Conservation (phyloP, 1,139 yeast species). For the Magnusiomyces ingens region DNA sequence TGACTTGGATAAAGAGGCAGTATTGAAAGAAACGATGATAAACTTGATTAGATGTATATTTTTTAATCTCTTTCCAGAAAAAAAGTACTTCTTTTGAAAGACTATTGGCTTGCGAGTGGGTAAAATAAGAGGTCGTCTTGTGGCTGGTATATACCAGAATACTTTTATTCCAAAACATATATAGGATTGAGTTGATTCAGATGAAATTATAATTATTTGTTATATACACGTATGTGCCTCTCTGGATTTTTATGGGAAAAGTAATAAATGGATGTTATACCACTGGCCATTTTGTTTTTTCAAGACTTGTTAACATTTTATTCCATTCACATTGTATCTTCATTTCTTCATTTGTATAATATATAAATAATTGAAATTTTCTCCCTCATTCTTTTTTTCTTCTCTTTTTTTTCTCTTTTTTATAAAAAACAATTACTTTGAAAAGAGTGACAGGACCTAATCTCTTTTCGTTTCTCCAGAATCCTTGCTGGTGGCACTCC, state of each 20-base stretch:
- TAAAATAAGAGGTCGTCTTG: background rate
- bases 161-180: slow-evolving; percentile 4
- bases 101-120: background rate
- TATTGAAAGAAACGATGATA: background rate
- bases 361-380: slow-evolving; percentile 5
- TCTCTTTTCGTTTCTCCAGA: too few relatives aligned
- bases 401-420: background rate
- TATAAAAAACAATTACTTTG: background rate
- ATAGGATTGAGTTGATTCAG: slow-evolving; percentile 1
- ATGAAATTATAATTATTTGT: background rate
- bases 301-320: too few relatives aligned
- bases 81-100: background rate
- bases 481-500: background rate
- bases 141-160: slow-evolving; percentile 1
- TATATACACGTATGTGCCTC: background rate
- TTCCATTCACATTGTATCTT: too few relatives aligned
- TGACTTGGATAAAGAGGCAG: too few relatives aligned
- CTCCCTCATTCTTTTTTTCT: slow-evolving; percentile 1
- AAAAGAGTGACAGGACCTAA: background rate
- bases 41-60: background rate
- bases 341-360: background rate
- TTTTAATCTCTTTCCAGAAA: background rate
- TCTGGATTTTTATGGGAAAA: too few relatives aligned
- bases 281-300: background rate
- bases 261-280: background rate